Evolutionary conservation across 73 alveolate genomes (phyloP).

Genomic region (Tetrahymena elliotti): DNA sequence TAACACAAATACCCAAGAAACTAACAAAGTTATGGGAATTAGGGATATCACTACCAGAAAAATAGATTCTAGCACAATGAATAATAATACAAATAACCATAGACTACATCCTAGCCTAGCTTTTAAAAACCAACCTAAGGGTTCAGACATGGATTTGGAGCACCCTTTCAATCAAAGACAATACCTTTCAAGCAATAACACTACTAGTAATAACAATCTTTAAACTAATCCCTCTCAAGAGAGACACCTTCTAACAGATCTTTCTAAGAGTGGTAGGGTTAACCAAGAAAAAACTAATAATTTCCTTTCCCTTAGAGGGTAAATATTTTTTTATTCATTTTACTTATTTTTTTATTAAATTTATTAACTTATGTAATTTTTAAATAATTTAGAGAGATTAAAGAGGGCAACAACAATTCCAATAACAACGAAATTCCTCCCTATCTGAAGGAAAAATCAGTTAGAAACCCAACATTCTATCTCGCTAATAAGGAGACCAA

Average conservation of each 20-base stretch:
- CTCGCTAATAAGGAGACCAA: neutral
- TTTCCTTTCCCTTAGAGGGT: neutral
- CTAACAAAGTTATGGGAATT: neutral
- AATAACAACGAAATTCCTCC: neutral
- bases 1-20: neutral
- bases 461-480: neutral
- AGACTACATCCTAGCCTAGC: neutral
- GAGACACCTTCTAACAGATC: neutral
- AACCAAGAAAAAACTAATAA: neutral
- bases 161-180: neutral
- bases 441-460: neutral
- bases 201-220: neutral
- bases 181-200: neutral
- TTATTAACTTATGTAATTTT: neutral
- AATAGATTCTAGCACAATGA: neutral
- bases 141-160: neutral
- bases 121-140: neutral
- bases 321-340: neutral
- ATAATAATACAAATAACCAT: neutral
- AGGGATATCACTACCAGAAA: neutral
- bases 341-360: neutral
- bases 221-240: neutral
- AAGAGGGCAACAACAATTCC: neutral
- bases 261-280: neutral
- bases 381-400: neutral